Conservation (phyloP, 2,329 filamentous ascomycete species). For the Chrysoporthe puriensis region DNA sequence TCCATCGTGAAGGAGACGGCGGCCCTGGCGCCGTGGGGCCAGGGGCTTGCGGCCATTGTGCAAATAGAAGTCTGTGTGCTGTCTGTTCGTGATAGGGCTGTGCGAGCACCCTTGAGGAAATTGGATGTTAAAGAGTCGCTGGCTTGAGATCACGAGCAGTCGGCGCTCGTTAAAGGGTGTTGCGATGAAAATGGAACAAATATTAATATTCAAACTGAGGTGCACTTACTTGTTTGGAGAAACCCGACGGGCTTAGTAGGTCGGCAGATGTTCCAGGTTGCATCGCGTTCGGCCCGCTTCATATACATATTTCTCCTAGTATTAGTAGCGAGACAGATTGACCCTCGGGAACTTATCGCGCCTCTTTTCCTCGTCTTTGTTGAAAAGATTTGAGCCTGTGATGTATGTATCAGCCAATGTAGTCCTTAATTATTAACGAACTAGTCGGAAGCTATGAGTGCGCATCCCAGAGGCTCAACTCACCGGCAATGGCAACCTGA, state of each 20-base stretch:
- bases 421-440: too few relatives aligned
- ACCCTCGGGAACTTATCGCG: not conserved
- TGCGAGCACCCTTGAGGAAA: too few relatives aligned
- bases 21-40: slow-evolving; percentile 34
- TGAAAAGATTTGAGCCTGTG: slow-evolving; percentile 14
- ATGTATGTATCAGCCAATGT: not conserved
- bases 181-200: not conserved
- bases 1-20: slow-evolving; percentile 40
- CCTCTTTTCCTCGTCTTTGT: not conserved
- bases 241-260: not conserved
- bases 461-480: not conserved
- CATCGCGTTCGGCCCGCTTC: not conserved
- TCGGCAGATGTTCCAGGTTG: not conserved
- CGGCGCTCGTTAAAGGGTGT: not conserved
- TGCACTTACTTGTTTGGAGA: not conserved
- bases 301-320: not conserved
- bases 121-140: too few relatives aligned
- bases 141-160: not conserved
- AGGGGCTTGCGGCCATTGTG: slow-evolving; percentile 22
- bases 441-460: too few relatives aligned
- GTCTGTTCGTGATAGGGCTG: not conserved
- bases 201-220: too few relatives aligned
- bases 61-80: not conserved
- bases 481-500: slow-evolving; percentile 14
- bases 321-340: not conserved